Evolutionary conservation across 2,329 filamentous ascomycete genomes (phyloP).

Genomic region (Aspergillus uvarum): DNA sequence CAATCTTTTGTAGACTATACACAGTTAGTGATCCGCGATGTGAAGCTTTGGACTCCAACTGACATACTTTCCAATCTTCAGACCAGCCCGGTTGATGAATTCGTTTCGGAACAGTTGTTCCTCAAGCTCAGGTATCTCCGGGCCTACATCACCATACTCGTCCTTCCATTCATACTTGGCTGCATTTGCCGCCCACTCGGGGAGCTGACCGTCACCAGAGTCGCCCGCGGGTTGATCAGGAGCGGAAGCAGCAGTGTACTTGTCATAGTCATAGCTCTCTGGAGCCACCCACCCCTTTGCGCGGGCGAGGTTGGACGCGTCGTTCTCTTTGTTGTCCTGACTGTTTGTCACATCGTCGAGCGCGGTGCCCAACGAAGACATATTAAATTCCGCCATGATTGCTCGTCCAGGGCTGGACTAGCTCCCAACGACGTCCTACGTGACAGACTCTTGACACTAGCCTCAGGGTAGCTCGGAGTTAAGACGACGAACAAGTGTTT

Average conservation of each 20-base stretch:
- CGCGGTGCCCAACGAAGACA: conserved; percentile 22
- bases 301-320: conserved; percentile 33
- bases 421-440: not conserved
- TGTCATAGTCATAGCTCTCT: conserved; percentile 39
- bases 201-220: conserved; percentile 21
- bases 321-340: conserved; percentile 25
- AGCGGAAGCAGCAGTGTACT: conserved; percentile 25
- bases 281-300: conserved; percentile 42
- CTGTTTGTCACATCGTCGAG: conserved; percentile 21
- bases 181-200: conserved; percentile 57
- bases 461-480: not conserved
- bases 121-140: conserved; percentile 69
- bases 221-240: conserved; percentile 21
- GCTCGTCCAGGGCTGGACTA: not conserved
- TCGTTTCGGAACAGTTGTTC: conserved; percentile 66
- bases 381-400: conserved; percentile 23
- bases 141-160: conserved; percentile 82
- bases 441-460: not conserved
- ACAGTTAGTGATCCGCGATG: conserved; percentile 6
- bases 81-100: conserved; percentile 54
- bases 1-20: conserved; percentile 47
- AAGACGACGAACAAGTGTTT: not conserved
- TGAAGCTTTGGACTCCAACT: not conserved
- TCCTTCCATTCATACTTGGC: conserved; percentile 79
- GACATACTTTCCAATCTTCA: conserved; percentile 63